Evolutionary conservation across 2,329 filamentous ascomycete species (phyloP), one percentile per base, ranked within the genome.

Genomic region (Ceratocystis eucalypticola): DNA sequence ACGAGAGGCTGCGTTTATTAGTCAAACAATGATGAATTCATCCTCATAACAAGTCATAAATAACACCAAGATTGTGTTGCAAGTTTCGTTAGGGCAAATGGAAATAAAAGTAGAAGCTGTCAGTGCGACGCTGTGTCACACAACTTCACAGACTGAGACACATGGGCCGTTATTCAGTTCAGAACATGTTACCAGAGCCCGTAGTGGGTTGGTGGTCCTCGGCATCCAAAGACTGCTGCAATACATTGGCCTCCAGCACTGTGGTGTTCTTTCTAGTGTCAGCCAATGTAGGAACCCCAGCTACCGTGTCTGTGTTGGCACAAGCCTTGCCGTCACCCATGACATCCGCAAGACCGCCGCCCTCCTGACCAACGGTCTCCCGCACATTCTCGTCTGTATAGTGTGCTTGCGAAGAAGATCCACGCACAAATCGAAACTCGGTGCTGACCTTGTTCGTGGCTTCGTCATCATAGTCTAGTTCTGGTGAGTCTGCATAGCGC

Each of bases 401-500:
- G n/a, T 67, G 50, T 17, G 61, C 46, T 20, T 64, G 50, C 22
- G 65, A 61, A 12, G 65, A 67, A 44, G 59, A 50, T 3, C 53
- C 53, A 44, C 53, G 62, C 37, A 67, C 22, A 59, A 62, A 59
- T 8, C 62, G 30, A 41, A 65, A 59, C n/a, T 68, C 66, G 4
- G 30, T 45, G 12, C 61, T 55, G 22, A 57, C 53, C 17, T 30
- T 59, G 25, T 62, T 66, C 20, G 44, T 28, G 41, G 55, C 25
- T 5, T 64, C 63, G 5, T 59, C 63, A 61, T 65, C 63, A 5
- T 48, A 78, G 63, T 89, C 86, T 69, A 92, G 88, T 65, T 87
- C 86, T 3, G 28, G 55, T n/a, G 79, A 77, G 65, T 74, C 76
- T 15, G 70, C 80, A 74, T 69, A 81, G 79, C 73, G 71, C 44